Evolutionary conservation across 306 rosid species (phyloP), one percentile per base, ranked within the genome.

Genomic region (Pterocarpus macrocarpus): DNA sequence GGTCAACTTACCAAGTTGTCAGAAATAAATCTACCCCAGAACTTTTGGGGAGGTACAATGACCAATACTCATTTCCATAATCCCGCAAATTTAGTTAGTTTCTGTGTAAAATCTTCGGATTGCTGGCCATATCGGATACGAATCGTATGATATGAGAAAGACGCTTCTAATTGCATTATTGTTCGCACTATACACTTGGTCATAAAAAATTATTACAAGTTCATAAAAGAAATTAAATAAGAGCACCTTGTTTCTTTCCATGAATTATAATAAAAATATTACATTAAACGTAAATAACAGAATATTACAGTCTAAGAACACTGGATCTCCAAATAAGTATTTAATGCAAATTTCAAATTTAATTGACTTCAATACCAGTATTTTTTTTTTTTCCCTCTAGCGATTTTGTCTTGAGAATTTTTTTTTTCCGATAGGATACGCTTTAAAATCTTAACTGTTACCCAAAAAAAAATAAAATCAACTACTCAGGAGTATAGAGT

Each of bases 31-130:
- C 22, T 76, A 3, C 71, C 11, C 5, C 4, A 76, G 7, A 76
- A 63, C 65, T 47, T 9, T 49, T 76, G 71, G 80, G 80, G 63
- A 63, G 80, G 80, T 33, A 63, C 63, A 45, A 34, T 76, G 38
- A 47, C 80, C 67, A 16, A 63, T 47, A 47, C 3, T 12, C 80
- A 76, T 63, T 76, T 76, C 63, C 49, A 63, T 10, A 63, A 76
- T 16, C 71, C 63, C 50, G 10, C 63, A 47, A 63, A 47, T 43
- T 10, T 22, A 22, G 28, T 22, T 22, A 22, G 28, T 22, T 22
- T 22, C 28, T 22, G 28, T 22, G 28, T 22, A 22, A 22, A 22
- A 61, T 33, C 57, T 72, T 68, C 6, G 14, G 35, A 49, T 45
- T 65, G 71, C 56, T 35, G 41, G 9, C 9, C 38, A 55, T 6